A percentile compares a stretch with the other conserved stretches of the same genome.
Conservation (phyloP, 1,284 basidiomycete species). For the Tremellales sp. region DNA sequence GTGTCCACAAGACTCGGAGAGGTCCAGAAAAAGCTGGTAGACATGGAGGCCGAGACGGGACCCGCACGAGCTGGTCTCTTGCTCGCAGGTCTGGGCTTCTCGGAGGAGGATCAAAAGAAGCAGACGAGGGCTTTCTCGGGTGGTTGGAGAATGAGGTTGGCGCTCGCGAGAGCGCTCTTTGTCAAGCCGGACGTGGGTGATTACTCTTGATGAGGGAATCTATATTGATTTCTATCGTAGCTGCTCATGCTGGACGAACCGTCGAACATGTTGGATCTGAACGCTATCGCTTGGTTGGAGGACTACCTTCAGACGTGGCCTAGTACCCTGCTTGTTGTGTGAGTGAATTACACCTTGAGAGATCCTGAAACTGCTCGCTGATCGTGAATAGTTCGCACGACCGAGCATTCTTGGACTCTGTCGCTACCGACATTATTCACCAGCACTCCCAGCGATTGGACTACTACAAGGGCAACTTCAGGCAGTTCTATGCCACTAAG, state of each 20-base stretch:
- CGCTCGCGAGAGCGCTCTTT: constrained; percentile 91
- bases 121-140: constrained; percentile 89
- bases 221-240: constrained; percentile 54
- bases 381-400: constrained; percentile 79
- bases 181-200: constrained; percentile 69
- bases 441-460: constrained; percentile 93
- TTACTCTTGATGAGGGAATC: not conserved
- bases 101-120: constrained; percentile 76
- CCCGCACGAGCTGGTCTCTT: constrained; percentile 87
- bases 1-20: constrained; percentile 80
- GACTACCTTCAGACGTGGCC: constrained; percentile 97
- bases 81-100: constrained; percentile 89
- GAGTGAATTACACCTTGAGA: constrained; percentile 37
- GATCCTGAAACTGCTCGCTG: constrained; percentile 2
- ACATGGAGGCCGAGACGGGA: constrained; percentile 97
- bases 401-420: constrained; percentile 94
- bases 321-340: constrained; percentile 92
- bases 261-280: constrained; percentile 81
- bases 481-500: constrained; percentile 98
- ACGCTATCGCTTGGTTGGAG: constrained; percentile 59
- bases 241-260: constrained; percentile 89
- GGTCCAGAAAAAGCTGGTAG: constrained; percentile 82
- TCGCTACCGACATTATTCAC: constrained; percentile 94
- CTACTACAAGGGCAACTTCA: constrained; percentile 87
- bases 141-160: constrained; percentile 99